These are phyloP conservation scores for Musa troglodytarum DNA, from an alignment of 176 grass and related monocot species.

Conservation along the genomic window DNA sequence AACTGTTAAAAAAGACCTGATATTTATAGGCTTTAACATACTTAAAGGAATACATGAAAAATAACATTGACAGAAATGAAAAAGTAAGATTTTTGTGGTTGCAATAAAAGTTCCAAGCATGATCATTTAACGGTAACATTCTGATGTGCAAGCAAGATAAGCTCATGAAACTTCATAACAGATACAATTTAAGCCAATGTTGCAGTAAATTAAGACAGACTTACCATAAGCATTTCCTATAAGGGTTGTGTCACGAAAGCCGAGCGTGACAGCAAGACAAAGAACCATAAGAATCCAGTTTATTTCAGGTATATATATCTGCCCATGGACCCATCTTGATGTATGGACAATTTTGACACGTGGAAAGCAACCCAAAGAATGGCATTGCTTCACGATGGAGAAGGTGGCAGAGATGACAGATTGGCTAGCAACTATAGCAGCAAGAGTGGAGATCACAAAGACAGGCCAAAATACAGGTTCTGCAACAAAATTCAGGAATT, in stretches of 20 bases:
- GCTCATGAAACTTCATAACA: no score
- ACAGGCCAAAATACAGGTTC: conserved; percentile 62
- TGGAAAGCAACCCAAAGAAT: conserved; percentile 67
- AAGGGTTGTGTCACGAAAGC: conserved; percentile 42
- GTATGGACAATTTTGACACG: conserved; percentile 70
- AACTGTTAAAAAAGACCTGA: no score
- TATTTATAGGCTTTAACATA: no score
- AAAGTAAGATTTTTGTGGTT: no score
- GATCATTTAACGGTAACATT: no score
- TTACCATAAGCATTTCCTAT: conserved; percentile 86
- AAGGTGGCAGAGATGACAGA: conserved; percentile 75
- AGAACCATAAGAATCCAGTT: conserved; percentile 79
- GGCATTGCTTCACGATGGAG: conserved; percentile 68
- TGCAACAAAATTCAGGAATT: conserved; percentile 21
- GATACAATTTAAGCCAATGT: no score
- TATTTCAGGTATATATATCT: conserved; percentile 85
- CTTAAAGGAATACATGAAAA: no score
- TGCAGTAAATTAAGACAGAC: not conserved
- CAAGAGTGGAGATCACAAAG: conserved; percentile 61
- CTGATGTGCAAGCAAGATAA: no score
- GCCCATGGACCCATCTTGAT: conserved; percentile 65
- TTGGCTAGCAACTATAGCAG: conserved; percentile 64
- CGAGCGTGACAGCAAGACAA: conserved; percentile 48
- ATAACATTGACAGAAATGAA: no score
- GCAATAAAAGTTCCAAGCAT: no score